A percentile compares a stretch with the other conserved stretches of the same genome.
These are phyloP conservation scores for Aspergillus avenaceus DNA, from an alignment of 495 filamentous ascomycete genomes.

Conservation along the genomic window DNA sequence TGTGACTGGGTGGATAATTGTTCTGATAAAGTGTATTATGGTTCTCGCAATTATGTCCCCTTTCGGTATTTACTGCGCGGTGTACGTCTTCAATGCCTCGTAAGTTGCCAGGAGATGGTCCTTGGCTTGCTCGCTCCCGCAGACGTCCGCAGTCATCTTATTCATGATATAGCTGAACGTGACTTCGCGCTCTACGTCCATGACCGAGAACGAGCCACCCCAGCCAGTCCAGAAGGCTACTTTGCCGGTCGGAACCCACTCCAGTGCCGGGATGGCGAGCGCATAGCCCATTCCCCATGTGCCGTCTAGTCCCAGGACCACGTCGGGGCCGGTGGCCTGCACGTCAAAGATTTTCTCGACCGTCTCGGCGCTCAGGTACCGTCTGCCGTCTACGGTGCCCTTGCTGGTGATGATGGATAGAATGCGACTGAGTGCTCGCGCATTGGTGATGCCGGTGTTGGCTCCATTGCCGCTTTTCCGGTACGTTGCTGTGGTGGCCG, in stretches of 20 bases:
- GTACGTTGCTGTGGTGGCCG: conserved; percentile 15
- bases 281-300: conserved; percentile 37
- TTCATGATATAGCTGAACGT: conserved; percentile 46
- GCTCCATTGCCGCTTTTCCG: conserved; percentile 23
- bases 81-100: conserved; percentile 16
- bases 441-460: conserved; percentile 31
- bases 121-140: conserved; percentile 27
- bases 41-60: no score
- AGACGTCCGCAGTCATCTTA: conserved; percentile 24
- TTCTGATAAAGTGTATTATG: no score
- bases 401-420: conserved; percentile 26
- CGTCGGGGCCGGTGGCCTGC: conserved; percentile 29
- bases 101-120: conserved; percentile 35
- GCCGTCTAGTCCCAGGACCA: conserved; percentile 20
- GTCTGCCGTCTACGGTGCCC: conserved; percentile 27
- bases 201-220: conserved; percentile 38
- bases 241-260: conserved; percentile 26
- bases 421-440: conserved; percentile 26
- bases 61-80: background rate
- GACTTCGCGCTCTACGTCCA: conserved; percentile 37
- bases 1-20: no score
- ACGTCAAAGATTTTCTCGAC: conserved; percentile 36
- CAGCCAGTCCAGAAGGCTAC: conserved; percentile 42
- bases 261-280: conserved; percentile 9
- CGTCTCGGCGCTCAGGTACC: conserved; percentile 25